Evolutionary conservation across 1,284 basidiomycete species (phyloP).

Genomic region (Erythrobasidium hasegawianum): DNA sequence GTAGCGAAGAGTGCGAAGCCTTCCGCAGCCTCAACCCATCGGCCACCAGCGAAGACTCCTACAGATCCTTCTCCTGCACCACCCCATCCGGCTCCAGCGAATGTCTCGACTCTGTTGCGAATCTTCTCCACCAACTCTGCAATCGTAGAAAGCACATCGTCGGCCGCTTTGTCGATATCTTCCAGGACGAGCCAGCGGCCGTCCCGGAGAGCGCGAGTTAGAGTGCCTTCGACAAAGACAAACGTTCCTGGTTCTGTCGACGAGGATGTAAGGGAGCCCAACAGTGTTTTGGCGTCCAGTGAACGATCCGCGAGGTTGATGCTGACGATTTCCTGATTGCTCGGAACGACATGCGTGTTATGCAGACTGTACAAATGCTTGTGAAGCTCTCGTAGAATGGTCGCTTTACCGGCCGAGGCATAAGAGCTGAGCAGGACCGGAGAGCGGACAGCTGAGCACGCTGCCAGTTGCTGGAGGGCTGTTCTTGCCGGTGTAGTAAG

Average conservation of each 20-base stretch:
- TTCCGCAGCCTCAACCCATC: constrained; percentile 48
- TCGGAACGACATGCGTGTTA: constrained; percentile 55
- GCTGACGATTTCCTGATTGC: constrained; percentile 62
- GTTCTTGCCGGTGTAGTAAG: constrained; percentile 61
- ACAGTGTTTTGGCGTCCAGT: constrained; percentile 85
- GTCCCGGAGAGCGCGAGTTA: constrained; percentile 82
- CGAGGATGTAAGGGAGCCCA: constrained; percentile 92
- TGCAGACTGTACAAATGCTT: constrained; percentile 56
- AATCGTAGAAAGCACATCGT: constrained; percentile 77
- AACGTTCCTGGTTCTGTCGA: constrained; percentile 80
- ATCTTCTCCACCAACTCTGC: constrained; percentile 64
- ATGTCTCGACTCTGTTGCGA: constrained; percentile 54
- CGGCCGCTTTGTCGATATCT: constrained; percentile 84
- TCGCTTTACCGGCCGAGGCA: constrained; percentile 84
- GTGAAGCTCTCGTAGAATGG: constrained; percentile 74
- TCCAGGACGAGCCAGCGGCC: constrained; percentile 93
- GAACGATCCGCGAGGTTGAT: constrained; percentile 92
- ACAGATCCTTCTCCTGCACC: constrained; percentile 62
- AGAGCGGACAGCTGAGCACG: constrained; percentile 63
- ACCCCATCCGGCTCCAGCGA: constrained; percentile 64
- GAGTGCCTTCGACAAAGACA: constrained; percentile 92
- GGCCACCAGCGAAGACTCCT: constrained; percentile 58
- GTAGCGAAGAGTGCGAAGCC: constrained; percentile 52
- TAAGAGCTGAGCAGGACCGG: constrained; percentile 83
- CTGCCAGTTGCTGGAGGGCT: constrained; percentile 63